phyloP scores from a whole-genome alignment of 2,329 filamentous ascomycete species.

The Chrysoporthe cubensis region DNA sequence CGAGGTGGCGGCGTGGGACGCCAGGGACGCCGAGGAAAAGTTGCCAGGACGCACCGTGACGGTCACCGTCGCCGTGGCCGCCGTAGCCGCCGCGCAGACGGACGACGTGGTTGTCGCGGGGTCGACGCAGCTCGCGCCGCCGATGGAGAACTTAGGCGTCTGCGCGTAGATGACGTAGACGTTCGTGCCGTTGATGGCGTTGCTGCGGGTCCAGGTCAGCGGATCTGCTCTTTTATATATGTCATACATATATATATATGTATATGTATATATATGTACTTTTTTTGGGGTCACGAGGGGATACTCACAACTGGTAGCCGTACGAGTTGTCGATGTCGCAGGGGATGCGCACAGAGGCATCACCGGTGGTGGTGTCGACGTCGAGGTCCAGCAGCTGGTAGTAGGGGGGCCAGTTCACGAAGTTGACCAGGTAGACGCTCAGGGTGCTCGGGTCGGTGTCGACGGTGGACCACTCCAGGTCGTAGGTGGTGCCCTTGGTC shows the following conservation, averaged over 20 bases:
- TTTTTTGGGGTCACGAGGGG: neutral
- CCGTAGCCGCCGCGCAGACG: conserved; percentile 35
- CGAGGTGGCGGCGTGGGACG: conserved; percentile 3
- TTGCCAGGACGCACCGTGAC: conserved; percentile 29
- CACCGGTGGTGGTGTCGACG: conserved; percentile 39
- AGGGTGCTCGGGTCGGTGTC: conserved; percentile 45
- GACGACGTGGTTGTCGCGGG: conserved; percentile 28
- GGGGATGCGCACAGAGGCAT: conserved; percentile 42
- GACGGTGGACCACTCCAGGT: conserved; percentile 43
- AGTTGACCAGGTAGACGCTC: conserved; percentile 50
- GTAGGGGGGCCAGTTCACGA: conserved; percentile 47
- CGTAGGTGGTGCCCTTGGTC: conserved; percentile 39
- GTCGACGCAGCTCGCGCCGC: conserved; percentile 37
- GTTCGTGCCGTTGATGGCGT: conserved; percentile 51
- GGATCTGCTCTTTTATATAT: no score
- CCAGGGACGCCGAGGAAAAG: conserved; percentile 19
- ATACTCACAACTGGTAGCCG: conserved; percentile 45
- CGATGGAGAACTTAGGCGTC: conserved; percentile 44
- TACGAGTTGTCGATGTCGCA: conserved; percentile 41
- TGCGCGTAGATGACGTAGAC: conserved; percentile 49
- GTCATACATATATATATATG: no score
- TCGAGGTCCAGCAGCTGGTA: conserved; percentile 43
- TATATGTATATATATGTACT: no score
- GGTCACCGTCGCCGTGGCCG: conserved; percentile 31
- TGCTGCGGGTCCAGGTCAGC: conserved; percentile 31